Base-by-base conservation (phyloP, 208 protist species). In the Crithidia thermophila region DNA sequence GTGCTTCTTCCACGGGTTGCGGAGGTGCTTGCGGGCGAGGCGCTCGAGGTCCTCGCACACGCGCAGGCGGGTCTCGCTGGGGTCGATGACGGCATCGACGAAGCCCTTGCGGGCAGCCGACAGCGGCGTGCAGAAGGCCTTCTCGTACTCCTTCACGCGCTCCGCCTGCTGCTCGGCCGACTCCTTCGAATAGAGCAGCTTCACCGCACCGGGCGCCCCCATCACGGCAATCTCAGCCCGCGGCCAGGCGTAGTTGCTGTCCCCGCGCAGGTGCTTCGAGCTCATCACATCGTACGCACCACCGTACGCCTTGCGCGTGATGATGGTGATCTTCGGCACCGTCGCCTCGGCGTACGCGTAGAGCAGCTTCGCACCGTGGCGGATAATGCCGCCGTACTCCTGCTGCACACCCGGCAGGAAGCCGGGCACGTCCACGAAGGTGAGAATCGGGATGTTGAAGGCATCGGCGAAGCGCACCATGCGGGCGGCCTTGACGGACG, bases 371-470 rank as follows among this genome's bases (percentile, higher is more conserved):
- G 98, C 95, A 56, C 98, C 98, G 75, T 99, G 94, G 59, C 95
- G 87, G 65, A 99, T 98, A 81, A 99, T 98, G 66, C 97, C 97
- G 46, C 91, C 88, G 69, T 97, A 95, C 66, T 93, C 86, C 81
- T 94, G 86, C 39, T 65, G 49, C 34, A 93, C 87, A 49, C 93
- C 96, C n/a, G 98, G 98, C 49, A 98, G 77, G 89, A 99, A 99
- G 55, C 98, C 98, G 28, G 98, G 98, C 52, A 99, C 98, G 60
- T 99, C 97, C 11, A 98, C 96, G 37, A 99, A 94, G 18, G 97
- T 99, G 42, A 99, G 18, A 43, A 99, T 81, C 18, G 98, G 98
- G 67, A 99, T 98, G 89, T 98, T 98, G 86, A 98, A 99, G 45
- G 90, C 81, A 67, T 99, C 97, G 61, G 95, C 98, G 81, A 99